Percentiles rank a stretch among this genome's conserved stretches.
These are phyloP conservation scores for Neurospora sp. DNA, from an alignment of 495 filamentous ascomycete species.

Conservation along the genomic window DNA sequence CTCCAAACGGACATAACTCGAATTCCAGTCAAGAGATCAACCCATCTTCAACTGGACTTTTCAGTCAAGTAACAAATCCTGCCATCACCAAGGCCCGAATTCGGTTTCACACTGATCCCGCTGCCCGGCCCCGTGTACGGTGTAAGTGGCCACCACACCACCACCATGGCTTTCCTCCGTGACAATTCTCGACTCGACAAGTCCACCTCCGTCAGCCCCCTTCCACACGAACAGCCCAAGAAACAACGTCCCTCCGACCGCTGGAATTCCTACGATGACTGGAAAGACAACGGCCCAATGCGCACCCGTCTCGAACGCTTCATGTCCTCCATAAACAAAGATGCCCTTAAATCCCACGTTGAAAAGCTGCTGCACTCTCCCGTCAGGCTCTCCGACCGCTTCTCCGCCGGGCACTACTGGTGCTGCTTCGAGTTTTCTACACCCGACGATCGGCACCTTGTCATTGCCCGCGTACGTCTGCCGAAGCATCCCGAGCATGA, in stretches of 20 bases:
- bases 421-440: constrained; percentile 21
- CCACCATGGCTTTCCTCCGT: neutral
- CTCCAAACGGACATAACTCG: neutral
- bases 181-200: neutral
- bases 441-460: constrained; percentile 6
- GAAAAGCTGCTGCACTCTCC: constrained; percentile 8
- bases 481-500: constrained; percentile 15
- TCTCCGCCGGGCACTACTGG: constrained; percentile 24
- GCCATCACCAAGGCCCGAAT: neutral
- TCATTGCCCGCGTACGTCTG: constrained; percentile 18
- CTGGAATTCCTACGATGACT: constrained; percentile 20
- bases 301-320: constrained; percentile 14
- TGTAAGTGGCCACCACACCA: neutral
- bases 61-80: neutral
- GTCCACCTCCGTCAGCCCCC: neutral
- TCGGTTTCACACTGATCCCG: neutral
- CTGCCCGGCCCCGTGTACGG: neutral
- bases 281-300: constrained; percentile 20
- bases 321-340: constrained; percentile 15
- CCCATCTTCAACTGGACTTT: neutral
- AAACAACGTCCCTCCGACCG: constrained; percentile 11
- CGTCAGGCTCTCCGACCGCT: constrained; percentile 19
- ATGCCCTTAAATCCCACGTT: constrained; percentile 12
- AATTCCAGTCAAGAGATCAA: neutral
- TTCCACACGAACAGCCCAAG: neutral